Base-by-base conservation (phyloP, 345 rosid species). In the Lenwebbia sp. region DNA sequence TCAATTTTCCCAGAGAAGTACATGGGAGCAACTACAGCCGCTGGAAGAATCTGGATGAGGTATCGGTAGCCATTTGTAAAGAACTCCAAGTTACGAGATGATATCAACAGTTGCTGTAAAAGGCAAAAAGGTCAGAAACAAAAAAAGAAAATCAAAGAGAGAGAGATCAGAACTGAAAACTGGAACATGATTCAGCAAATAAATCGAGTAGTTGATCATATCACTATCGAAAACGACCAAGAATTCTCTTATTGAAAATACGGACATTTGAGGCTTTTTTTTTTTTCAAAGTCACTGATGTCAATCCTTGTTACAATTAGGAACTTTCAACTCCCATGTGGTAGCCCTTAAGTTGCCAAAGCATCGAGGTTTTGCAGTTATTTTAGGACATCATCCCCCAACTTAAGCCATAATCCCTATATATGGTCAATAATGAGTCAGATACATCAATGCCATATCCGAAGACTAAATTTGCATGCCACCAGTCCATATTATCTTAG, bases 11-110 rank as follows among this genome's bases (percentile, higher is more conserved):
- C 98, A 4, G 99, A 95, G 91, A 96, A 96, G 88, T 93, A 96
- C 99, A 95, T 96, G 7, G 99, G 99, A 89, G 99, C 99, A 78
- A 96, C 97, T 85, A 96, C 94, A 87, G 99, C 99, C 88, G 94
- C 99, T 62, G 99, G 99, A 88, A 96, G 98, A 90, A 96, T 93
- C 94, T 96, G 99, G 90, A 96, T 96, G 87, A 96, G 94, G 88
- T 95, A 96, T 56, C 99, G 93, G 87, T 97, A 97, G 86, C 99
- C 99, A 89, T 37, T 95, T 84, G 99, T 97, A 93, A 95, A 97
- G 92, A 95, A 95, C 90, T 97, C 99, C 76, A 97, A 92, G 92
- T 97, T 97, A 92, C 99, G 93, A 84, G 99, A 97, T 86, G 98
- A 89, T 90, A 97, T 91, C 93, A 97, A 87, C 92, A 97, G 85